phyloP scores from a whole-genome alignment of 192 early-diverging fungal genomes.

The Podila minutissima region DNA sequence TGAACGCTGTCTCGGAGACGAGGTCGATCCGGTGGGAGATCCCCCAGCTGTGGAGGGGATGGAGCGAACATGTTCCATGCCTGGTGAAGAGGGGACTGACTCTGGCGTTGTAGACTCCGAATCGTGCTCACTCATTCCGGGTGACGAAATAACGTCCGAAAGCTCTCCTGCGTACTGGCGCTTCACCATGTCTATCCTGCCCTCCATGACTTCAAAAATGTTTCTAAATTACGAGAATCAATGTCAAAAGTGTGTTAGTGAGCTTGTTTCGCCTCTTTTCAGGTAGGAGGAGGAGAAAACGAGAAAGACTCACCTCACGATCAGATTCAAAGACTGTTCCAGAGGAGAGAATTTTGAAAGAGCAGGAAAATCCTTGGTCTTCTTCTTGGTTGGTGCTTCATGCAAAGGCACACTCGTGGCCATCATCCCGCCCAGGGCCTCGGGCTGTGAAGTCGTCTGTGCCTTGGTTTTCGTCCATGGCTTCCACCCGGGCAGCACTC shows the following conservation, averaged over 20 bases:
- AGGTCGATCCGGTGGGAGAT: constrained; percentile 3
- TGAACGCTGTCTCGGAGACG: constrained; percentile 10
- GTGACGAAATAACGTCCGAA: constrained; percentile 10
- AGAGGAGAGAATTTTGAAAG: constrained; percentile 1
- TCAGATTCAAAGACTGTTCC: constrained; percentile 23
- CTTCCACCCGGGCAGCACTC: constrained; percentile 39
- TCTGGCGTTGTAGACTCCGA: constrained; percentile 10
- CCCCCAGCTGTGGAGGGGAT: constrained; percentile 2
- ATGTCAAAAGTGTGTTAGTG: background rate
- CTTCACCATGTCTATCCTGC: constrained; percentile 45
- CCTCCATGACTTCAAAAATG: constrained; percentile 52
- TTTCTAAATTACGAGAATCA: constrained; percentile 13
- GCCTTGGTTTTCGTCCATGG: constrained; percentile 9
- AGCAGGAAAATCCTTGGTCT: constrained; percentile 18
- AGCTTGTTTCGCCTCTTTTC: background rate
- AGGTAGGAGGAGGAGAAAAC: background rate
- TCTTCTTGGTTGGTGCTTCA: constrained; percentile 6
- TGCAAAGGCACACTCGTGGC: background rate
- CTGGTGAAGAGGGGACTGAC: constrained; percentile 29
- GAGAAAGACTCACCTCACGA: constrained; percentile 23
- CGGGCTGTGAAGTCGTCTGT: background rate
- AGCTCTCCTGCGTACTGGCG: constrained; percentile 46
- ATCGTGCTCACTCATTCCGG: constrained; percentile 23
- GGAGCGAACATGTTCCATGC: background rate
- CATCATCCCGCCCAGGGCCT: constrained; percentile 28